Percentiles rank a stretch among this genome's conserved stretches.
phyloP scores from a whole-genome alignment of 192 early-diverging fungal genomes.

The Coemansia javaensis region DNA sequence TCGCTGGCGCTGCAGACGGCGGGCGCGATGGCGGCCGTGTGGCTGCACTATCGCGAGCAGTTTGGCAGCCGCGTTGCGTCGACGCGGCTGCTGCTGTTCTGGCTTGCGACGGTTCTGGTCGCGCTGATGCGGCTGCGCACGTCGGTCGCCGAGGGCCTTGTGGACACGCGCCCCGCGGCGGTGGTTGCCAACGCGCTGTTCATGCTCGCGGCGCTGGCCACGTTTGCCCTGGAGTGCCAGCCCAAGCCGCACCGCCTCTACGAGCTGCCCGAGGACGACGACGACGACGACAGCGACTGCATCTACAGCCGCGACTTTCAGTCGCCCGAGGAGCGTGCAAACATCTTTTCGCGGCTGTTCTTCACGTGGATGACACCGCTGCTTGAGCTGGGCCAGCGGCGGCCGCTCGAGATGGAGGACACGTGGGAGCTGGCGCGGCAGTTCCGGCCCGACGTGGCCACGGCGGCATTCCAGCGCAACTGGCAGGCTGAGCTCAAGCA shows the following conservation, averaged over 20 bases:
- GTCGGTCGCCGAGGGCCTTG: constrained; percentile 9
- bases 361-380: constrained; percentile 91
- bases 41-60: constrained; percentile 37
- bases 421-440: constrained; percentile 64
- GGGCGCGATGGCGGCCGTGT: constrained; percentile 22
- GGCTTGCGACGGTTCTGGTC: constrained; percentile 31
- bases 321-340: constrained; percentile 73
- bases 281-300: constrained; percentile 11
- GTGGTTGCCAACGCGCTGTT: constrained; percentile 17
- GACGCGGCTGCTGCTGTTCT: constrained; percentile 42
- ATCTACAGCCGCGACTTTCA: neutral
- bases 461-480: constrained; percentile 63
- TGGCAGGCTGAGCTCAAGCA: constrained; percentile 72
- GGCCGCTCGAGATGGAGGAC: constrained; percentile 75
- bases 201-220: constrained; percentile 23
- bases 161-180: neutral
- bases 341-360: constrained; percentile 75
- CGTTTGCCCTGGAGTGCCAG: constrained; percentile 31
- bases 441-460: constrained; percentile 63
- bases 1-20: constrained; percentile 29
- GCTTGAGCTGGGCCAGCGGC: constrained; percentile 72
- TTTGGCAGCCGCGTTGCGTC: constrained; percentile 28
- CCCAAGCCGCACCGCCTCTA: constrained; percentile 30
- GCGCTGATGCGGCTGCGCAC: constrained; percentile 39
- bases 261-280: constrained; percentile 21